Evolutionary conservation across 169 alveolate species (phyloP).

Genomic region (Miamiensis avidus): DNA sequence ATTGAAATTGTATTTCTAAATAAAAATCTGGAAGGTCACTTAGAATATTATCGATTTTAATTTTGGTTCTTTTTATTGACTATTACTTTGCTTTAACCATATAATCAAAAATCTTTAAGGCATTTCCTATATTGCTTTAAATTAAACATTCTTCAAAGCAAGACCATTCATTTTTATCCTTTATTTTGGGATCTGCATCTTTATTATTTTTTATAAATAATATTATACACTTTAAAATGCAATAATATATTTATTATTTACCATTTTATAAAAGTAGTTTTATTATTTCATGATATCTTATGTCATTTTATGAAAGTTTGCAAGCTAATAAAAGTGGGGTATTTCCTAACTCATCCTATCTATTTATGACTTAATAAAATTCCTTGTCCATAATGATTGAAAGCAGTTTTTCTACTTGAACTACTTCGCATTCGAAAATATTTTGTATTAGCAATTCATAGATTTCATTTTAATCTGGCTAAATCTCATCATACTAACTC

Average conservation of each 20-base stretch:
- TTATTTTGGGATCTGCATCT: slow-evolving; percentile 73
- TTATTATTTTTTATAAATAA: too few relatives aligned
- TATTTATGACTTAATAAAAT: too few relatives aligned
- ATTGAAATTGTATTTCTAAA: slow-evolving; percentile 82
- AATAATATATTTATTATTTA: too few relatives aligned
- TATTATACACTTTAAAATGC: too few relatives aligned
- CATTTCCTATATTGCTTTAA: slow-evolving; percentile 59
- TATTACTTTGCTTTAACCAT: slow-evolving; percentile 54
- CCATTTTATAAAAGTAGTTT: background rate
- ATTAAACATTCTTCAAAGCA: slow-evolving; percentile 77
- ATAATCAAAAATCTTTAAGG: slow-evolving; percentile 65
- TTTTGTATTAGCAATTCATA: background rate
- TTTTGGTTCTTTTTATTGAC: slow-evolving; percentile 54
- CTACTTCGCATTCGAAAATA: background rate
- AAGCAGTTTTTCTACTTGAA: background rate
- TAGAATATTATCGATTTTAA: slow-evolving; percentile 45
- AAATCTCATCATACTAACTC: too few relatives aligned
- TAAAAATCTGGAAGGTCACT: slow-evolving; percentile 74
- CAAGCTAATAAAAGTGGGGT: background rate
- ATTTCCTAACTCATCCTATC: background rate
- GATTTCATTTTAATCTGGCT: background rate
- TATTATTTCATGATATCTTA: background rate
- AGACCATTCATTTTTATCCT: slow-evolving; percentile 77
- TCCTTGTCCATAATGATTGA: background rate
- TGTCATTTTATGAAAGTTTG: background rate